These are phyloP conservation scores for Penicillium waksmanii DNA, from an alignment of 495 filamentous ascomycete genomes.

Conservation along the genomic window DNA sequence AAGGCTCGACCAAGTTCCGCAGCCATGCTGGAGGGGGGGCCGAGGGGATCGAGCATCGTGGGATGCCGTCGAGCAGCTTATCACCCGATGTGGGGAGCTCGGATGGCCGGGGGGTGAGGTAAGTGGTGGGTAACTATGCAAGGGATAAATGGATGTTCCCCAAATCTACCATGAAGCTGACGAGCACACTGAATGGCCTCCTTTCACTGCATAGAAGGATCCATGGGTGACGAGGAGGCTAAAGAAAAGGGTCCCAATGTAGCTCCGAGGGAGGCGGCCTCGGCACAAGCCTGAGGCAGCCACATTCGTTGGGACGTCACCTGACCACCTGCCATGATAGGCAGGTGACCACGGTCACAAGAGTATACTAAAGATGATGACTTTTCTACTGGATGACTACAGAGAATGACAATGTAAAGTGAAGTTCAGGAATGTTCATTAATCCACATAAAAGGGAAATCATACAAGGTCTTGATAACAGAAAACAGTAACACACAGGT, in stretches of 20 bases:
- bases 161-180: conserved; percentile 19
- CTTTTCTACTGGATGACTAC: conserved; percentile 5
- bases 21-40: conserved; percentile 48
- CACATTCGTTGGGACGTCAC: conserved; percentile 27
- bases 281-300: conserved; percentile 28
- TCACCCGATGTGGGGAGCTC: conserved; percentile 27
- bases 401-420: background rate
- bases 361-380: background rate
- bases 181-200: conserved; percentile 11
- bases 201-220: conserved; percentile 14
- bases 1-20: conserved; percentile 42
- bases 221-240: conserved; percentile 21
- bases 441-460: conserved; percentile 25
- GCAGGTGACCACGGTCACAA: conserved; percentile 20
- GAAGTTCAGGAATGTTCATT: conserved; percentile 14
- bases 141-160: conserved; percentile 10
- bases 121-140: conserved; percentile 16
- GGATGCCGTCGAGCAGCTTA: conserved; percentile 18
- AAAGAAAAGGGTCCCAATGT: conserved; percentile 14
- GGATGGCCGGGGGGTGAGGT: conserved; percentile 12
- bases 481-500: conserved; percentile 25
- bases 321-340: conserved; percentile 19
- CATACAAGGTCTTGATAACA: conserved; percentile 27
- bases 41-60: conserved; percentile 56
- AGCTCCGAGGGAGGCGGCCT: conserved; percentile 21